Base-by-base conservation (phyloP, 1,139 yeast species). In the Hyphopichia fennica region DNA sequence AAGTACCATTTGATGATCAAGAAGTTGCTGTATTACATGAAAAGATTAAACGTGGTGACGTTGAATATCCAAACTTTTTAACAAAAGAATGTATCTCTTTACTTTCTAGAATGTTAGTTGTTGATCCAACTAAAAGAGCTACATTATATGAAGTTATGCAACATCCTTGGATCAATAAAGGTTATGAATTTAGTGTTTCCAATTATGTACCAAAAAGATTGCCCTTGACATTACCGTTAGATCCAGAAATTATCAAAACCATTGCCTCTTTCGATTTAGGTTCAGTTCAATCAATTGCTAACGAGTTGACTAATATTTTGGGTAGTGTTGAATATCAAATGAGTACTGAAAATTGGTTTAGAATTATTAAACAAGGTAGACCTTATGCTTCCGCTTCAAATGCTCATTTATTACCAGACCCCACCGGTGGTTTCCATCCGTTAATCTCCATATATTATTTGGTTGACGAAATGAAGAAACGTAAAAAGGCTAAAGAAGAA, bases 1-100 rank as follows among this genome's bases (percentile, higher is more conserved):
- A 90, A 60, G 98, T 95, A 7, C 99, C 99, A 13, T 95, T 95
- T 63, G 99, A 95, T 62, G 99, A 95, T 60, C 95, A 89, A 58
- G 84, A 88, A 47, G 96, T 95, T 53, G 86, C 93, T 37, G 95
- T 88, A 2, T 74, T 95, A 54, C 99, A 95, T 62, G 96, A 90
- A 51, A 91, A 91, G 63, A 95, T 95, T 61, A 95, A 93, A 58
- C 79, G 85, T 50, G 99, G 99, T 31, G 76, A 82, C 47, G 96
- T 95, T 5, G 96, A 90, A 51, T 95, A 95, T 61, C 99, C 99
- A 5, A 77, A 77, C 35, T 84, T 84, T 67, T 69, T 95, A 39
- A 84, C 96, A 3, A 73, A 79, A 30, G 96, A 89, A 51, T 93
- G 96, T 56, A 77, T 84, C n/a, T 87, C 91, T 11, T 69, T 95